phyloP scores from a whole-genome alignment of 2,329 filamentous ascomycete species.

The Chaetomiaceae sp. region DNA sequence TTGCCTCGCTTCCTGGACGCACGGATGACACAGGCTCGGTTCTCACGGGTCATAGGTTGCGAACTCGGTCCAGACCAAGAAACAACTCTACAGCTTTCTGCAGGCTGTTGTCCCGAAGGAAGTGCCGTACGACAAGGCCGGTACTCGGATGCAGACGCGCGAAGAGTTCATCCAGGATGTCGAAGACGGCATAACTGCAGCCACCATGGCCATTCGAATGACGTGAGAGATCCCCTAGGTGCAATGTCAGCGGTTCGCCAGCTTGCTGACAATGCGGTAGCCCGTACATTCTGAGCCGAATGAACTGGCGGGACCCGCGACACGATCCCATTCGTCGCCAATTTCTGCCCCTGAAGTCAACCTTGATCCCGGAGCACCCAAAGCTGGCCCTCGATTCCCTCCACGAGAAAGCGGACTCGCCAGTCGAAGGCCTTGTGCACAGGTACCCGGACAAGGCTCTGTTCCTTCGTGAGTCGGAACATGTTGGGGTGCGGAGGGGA shows the following conservation, averaged over 20 bases:
- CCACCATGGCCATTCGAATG: constrained; percentile 55
- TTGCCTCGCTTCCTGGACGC: too few species aligned
- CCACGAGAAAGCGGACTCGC: constrained; percentile 50
- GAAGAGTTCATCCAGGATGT: constrained; percentile 51
- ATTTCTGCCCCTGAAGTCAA: constrained; percentile 52
- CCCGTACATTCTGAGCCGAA: constrained; percentile 52
- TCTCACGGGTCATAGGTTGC: constrained; percentile 31
- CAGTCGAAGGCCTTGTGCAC: constrained; percentile 53
- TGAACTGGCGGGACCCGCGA: constrained; percentile 54
- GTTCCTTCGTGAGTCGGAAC: constrained; percentile 46
- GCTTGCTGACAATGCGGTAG: constrained; percentile 23
- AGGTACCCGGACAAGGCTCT: constrained; percentile 59
- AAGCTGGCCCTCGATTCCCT: constrained; percentile 51
- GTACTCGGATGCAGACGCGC: constrained; percentile 36
- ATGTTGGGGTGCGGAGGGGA: neutral
- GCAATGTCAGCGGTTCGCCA: neutral
- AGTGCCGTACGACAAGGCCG: constrained; percentile 35
- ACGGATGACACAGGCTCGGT: neutral
- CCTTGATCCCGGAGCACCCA: constrained; percentile 48
- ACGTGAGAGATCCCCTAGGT: constrained; percentile 35
- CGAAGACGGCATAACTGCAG: constrained; percentile 42
- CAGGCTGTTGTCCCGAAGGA: constrained; percentile 42
- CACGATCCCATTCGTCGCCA: constrained; percentile 55
- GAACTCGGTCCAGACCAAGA: constrained; percentile 44
- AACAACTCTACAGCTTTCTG: constrained; percentile 45